A percentile compares a stretch with the other conserved stretches of the same genome.
Conservation (phyloP, 345 rosid genomes). For the Physaria fendleri region DNA sequence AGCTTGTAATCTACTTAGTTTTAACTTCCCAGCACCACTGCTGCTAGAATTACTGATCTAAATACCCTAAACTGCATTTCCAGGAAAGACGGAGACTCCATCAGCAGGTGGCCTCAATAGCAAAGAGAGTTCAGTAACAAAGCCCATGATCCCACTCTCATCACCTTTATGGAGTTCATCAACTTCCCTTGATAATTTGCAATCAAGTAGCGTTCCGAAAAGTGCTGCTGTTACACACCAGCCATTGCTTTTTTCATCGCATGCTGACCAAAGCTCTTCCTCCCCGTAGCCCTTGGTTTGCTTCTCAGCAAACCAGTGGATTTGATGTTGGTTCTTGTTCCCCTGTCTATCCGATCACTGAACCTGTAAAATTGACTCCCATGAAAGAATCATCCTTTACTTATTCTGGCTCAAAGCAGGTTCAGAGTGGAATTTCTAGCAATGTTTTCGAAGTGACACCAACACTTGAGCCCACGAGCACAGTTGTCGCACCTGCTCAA, state of each 20-base stretch:
- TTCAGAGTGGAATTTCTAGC: constrained; percentile 37
- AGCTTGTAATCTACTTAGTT: constrained; percentile 3
- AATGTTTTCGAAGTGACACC: constrained; percentile 40
- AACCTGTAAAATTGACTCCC: constrained; percentile 55
- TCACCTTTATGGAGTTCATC: constrained; percentile 82
- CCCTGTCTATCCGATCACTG: constrained; percentile 46
- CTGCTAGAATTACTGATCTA: constrained; percentile 45
- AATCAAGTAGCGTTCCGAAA: constrained; percentile 53
- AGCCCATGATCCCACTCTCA: constrained; percentile 58
- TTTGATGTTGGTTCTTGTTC: constrained; percentile 53
- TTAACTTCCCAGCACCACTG: constrained; percentile 24
- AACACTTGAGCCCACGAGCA: constrained; percentile 39
- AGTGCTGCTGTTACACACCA: constrained; percentile 55
- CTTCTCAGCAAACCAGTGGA: constrained; percentile 58
- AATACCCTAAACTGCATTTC: constrained; percentile 34
- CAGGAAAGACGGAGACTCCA: constrained; percentile 44
- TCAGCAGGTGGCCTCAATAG: constrained; percentile 45
- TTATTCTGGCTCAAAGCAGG: constrained; percentile 42
- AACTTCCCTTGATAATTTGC: constrained; percentile 50
- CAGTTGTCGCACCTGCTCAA: constrained; percentile 39
- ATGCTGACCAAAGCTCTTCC: constrained; percentile 68
- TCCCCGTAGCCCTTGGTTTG: constrained; percentile 59
- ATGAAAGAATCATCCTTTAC: constrained; percentile 50
- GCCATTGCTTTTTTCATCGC: constrained; percentile 56
- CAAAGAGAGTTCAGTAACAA: constrained; percentile 48